Percentiles rank a stretch among this genome's conserved stretches.
phyloP scores from a whole-genome alignment of 1,139 yeast species.

The Kodamaea sp. region DNA sequence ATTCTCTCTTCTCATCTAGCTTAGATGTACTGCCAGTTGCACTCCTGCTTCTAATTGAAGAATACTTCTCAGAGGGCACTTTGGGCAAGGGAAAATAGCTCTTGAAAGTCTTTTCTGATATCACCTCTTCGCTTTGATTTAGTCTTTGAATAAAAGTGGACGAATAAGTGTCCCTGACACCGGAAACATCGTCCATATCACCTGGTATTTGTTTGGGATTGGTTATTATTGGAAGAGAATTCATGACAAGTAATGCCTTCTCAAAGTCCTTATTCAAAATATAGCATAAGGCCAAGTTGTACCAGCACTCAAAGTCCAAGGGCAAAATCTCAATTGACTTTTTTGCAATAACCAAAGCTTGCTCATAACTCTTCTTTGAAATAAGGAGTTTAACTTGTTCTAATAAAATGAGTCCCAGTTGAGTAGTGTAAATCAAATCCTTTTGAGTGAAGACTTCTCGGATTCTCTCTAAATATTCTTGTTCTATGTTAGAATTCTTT shows the following conservation, averaged over 20 bases:
- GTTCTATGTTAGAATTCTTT: conserved; percentile 27
- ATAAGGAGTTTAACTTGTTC: conserved; percentile 44
- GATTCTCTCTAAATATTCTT: conserved; percentile 27
- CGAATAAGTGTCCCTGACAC: conserved; percentile 33
- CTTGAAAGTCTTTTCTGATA: conserved; percentile 33
- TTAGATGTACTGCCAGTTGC: neutral
- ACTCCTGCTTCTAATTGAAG: conserved; percentile 1
- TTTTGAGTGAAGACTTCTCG: conserved; percentile 22
- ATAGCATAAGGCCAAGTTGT: conserved; percentile 35
- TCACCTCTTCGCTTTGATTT: conserved; percentile 23
- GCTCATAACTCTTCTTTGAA: conserved; percentile 25
- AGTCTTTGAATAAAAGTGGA: conserved; percentile 28
- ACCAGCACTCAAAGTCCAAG: conserved; percentile 47
- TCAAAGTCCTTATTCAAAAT: conserved; percentile 30
- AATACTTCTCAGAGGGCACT: conserved; percentile 9
- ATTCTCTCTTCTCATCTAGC: neutral
- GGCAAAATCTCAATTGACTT: conserved; percentile 37
- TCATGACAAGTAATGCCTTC: conserved; percentile 36
- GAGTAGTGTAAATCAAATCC: conserved; percentile 26
- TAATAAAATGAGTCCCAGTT: conserved; percentile 36
- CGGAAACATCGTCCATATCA: conserved; percentile 26
- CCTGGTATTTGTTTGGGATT: conserved; percentile 13
- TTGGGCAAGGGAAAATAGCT: conserved; percentile 36
- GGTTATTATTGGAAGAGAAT: conserved; percentile 35
- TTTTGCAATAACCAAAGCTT: conserved; percentile 35